Evolutionary conservation across 2,329 filamentous ascomycete species (phyloP).

Genomic region (Pseudogymnoascus sp.): DNA sequence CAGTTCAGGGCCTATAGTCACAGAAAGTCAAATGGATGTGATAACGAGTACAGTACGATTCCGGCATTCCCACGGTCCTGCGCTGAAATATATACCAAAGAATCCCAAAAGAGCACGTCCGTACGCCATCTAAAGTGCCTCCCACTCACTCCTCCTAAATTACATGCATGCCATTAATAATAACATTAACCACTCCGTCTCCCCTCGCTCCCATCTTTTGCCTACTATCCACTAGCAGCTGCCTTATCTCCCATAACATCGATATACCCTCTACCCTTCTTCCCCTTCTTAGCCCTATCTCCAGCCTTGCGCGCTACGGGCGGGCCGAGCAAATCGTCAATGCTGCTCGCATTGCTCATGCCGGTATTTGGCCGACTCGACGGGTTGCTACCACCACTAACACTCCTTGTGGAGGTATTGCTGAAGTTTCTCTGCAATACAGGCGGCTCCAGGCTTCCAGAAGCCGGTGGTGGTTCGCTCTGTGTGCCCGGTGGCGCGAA

Average conservation of each 20-base stretch:
- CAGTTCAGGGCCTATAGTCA: not conserved
- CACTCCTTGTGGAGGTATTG: constrained; percentile 20
- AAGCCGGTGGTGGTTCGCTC: constrained; percentile 3
- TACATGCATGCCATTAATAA: constrained; percentile 5
- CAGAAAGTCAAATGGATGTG: not conserved
- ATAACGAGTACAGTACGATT: not conserved
- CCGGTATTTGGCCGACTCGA: constrained; percentile 66
- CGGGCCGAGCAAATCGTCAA: constrained; percentile 82
- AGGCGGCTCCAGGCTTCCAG: constrained; percentile 15
- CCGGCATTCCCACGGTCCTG: constrained; percentile 5
- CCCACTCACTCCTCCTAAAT: not conserved
- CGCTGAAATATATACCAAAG: constrained; percentile 1
- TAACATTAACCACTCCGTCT: not conserved
- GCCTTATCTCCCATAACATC: constrained; percentile 68
- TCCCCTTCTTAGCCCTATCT: constrained; percentile 54
- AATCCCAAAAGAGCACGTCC: not conserved
- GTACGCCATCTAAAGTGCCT: constrained; percentile 3
- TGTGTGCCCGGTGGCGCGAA: not conserved
- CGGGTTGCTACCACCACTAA: constrained; percentile 30
- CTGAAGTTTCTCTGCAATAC: constrained; percentile 17
- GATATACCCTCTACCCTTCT: constrained; percentile 82
- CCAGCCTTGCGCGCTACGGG: constrained; percentile 58
- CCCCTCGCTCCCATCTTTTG: not conserved
- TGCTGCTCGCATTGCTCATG: constrained; percentile 85
- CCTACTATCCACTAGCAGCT: not conserved